phyloP scores from a whole-genome alignment of 768 basidiomycete genomes.

The Zangia roseola region DNA sequence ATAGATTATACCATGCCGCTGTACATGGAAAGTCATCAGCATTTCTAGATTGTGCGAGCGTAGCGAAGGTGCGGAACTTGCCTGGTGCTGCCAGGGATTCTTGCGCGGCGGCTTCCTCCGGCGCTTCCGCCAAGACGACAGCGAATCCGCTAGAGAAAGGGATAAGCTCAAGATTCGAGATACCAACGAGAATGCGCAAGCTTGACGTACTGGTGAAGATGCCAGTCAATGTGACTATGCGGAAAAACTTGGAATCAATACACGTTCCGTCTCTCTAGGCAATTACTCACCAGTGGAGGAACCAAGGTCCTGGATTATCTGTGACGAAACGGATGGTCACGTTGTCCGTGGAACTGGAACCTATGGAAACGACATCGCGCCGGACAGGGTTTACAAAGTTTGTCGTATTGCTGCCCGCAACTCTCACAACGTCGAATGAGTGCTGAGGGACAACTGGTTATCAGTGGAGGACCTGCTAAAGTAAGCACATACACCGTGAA shows the following conservation, averaged over 20 bases:
- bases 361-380: constrained; percentile 27
- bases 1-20: too few species aligned
- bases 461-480: neutral
- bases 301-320: constrained; percentile 63
- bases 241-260: neutral
- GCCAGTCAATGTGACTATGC: constrained; percentile 19
- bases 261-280: neutral
- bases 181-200: neutral
- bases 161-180: neutral
- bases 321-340: constrained; percentile 57
- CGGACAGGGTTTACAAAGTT: constrained; percentile 36
- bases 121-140: constrained; percentile 18
- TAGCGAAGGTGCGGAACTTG: neutral
- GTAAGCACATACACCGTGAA: constrained; percentile 33
- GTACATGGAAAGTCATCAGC: too few species aligned
- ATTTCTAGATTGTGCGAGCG: neutral
- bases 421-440: constrained; percentile 32
- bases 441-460: constrained; percentile 20
- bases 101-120: neutral
- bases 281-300: constrained; percentile 35
- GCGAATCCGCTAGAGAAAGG: constrained; percentile 13
- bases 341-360: constrained; percentile 33
- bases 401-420: constrained; percentile 21
- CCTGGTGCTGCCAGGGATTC: neutral
- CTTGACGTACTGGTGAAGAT: constrained; percentile 14